phyloP scores from a whole-genome alignment of 768 basidiomycete species.

The Tulasnella sp. region DNA sequence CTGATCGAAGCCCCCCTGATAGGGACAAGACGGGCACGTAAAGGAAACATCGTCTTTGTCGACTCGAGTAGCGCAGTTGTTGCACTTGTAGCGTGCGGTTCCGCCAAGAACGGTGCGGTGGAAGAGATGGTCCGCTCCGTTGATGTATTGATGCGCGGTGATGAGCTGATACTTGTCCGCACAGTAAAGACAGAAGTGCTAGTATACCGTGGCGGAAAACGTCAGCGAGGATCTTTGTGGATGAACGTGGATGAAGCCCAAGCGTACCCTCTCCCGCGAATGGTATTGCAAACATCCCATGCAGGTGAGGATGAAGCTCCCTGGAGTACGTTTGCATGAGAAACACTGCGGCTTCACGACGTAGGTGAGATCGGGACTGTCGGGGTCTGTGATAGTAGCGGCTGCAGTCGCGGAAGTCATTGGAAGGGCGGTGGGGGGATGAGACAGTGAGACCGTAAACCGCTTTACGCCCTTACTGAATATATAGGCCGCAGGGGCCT shows the following conservation, averaged over 20 bases:
- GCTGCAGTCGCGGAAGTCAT: too few relatives aligned
- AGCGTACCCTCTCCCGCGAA: background rate
- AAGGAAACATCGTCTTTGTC: background rate
- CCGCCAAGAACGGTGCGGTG: background rate
- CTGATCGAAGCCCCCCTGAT: background rate
- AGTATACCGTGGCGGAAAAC: background rate
- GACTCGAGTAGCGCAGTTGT: background rate
- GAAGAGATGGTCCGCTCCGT: background rate
- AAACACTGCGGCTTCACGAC: too few relatives aligned
- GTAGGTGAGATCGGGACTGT: too few relatives aligned
- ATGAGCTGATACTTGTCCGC: background rate
- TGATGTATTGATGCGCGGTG: background rate
- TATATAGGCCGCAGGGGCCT: too few relatives aligned
- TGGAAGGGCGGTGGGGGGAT: too few relatives aligned
- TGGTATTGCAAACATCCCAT: background rate
- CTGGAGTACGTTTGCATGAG: background rate
- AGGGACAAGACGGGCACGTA: background rate
- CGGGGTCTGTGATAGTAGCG: too few relatives aligned
- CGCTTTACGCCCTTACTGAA: too few relatives aligned
- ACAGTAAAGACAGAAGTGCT: background rate
- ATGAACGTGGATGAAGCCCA: background rate
- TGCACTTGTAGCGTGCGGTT: background rate
- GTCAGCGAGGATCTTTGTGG: background rate
- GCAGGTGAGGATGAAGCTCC: background rate
- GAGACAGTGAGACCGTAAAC: too few relatives aligned